Percentiles rank a stretch among this genome's conserved stretches.
phyloP scores from a whole-genome alignment of 2,329 filamentous ascomycete species.

The Apiospora aurea region DNA sequence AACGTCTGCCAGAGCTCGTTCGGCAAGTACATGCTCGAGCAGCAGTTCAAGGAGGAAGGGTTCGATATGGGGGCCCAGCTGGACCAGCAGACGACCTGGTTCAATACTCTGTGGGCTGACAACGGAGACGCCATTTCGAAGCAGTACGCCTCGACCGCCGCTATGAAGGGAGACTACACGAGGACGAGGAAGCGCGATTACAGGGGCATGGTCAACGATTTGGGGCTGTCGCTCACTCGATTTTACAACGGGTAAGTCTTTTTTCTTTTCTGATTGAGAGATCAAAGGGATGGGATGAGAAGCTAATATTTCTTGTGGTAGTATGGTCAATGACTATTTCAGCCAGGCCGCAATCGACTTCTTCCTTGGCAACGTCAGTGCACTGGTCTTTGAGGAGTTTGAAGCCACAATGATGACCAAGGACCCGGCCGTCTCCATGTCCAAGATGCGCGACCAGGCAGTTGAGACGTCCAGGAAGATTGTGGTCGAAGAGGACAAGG shows the following conservation, averaged over 20 bases:
- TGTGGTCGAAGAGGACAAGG: constrained; percentile 81
- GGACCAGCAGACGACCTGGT: constrained; percentile 87
- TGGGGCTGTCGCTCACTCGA: constrained; percentile 84
- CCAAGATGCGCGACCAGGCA: constrained; percentile 83
- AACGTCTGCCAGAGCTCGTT: constrained; percentile 96
- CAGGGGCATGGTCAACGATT: constrained; percentile 87
- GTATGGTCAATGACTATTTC: constrained; percentile 98
- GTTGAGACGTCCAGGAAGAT: constrained; percentile 89
- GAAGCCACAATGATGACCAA: constrained; percentile 91
- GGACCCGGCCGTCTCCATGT: constrained; percentile 88
- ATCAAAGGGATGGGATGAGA: neutral
- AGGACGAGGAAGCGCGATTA: constrained; percentile 90
- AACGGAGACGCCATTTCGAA: constrained; percentile 96
- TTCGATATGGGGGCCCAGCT: constrained; percentile 77
- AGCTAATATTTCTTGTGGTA: constrained; percentile 46
- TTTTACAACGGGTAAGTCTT: constrained; percentile 68
- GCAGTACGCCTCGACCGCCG: constrained; percentile 94
- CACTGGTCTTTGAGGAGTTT: constrained; percentile 90
- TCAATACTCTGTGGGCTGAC: constrained; percentile 96
- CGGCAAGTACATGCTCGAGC: constrained; percentile 81
- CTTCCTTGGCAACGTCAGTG: constrained; percentile 85
- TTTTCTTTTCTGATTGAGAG: neutral
- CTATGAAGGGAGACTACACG: constrained; percentile 96
- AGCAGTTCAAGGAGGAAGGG: constrained; percentile 77
- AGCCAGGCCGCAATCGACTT: constrained; percentile 96